Evolutionary conservation across 2,329 filamentous ascomycete species (phyloP), one percentile per base, ranked within the genome.

Genomic region (Aureobasidium zeae): DNA sequence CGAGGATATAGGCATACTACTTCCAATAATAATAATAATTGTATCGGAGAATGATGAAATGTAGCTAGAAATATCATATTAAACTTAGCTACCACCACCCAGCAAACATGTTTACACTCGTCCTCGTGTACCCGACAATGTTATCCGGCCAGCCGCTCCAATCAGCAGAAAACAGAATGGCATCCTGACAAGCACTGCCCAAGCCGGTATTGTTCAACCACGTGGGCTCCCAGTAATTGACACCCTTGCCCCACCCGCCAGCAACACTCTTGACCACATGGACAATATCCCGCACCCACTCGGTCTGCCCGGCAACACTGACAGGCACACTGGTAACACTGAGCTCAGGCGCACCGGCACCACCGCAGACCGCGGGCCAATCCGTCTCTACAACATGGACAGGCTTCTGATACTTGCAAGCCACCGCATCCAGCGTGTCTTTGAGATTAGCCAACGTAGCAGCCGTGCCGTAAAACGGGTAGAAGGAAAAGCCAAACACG

Each of bases 201-300:
- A 56, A 43, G 2, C 48, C 52, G 5, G 53, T 54, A 45, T 57
- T 57, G 25, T 55, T 50, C 16, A 57, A 30, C 54, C 55, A 59
- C 4, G 56, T 53, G 4, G 57, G 57, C 47, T 59, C 55, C 56
- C 56, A 60, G 44, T 59, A 59, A 34, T 55, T 55, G 15, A 58
- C 19, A 2, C 63, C 62, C 34, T 49, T 53, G 2, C 53, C 56
- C 28, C 48, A 46, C 13, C 53, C 54, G 15, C 49, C 50, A 8
- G 29, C 43, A 19, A 52, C 48, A 17, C 33, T 36, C 25, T 49
- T 36, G 16, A 52, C 43, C 11, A 51, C 48, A 26, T 28, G 29
- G 2, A 54, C 51, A 11, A 60, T 52, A 42, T 53, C 52, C 17
- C 52, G 45, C 20, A 57, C 47, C 55, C 56, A 59, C 10, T 48